A percentile compares a stretch with the other conserved stretches of the same genome.
Conservation (phyloP, 2,329 filamentous ascomycete genomes). For the Bisporella sp. region DNA sequence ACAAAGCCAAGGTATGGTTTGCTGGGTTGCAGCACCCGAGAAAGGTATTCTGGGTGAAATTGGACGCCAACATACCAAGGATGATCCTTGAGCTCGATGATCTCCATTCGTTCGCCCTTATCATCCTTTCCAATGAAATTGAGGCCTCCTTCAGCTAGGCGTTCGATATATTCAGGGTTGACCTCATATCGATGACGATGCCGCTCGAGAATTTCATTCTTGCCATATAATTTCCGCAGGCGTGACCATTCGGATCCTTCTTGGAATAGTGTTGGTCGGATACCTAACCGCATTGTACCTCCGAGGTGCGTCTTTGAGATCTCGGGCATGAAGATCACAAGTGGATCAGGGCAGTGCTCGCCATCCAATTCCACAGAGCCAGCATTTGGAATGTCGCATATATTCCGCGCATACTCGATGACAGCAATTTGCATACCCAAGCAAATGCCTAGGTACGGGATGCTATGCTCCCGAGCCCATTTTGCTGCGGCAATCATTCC, state of each 20-base stretch:
- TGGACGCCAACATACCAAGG: conserved; percentile 82
- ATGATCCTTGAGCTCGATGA: conserved; percentile 75
- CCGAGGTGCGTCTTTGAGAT: conserved; percentile 69
- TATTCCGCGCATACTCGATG: conserved; percentile 76
- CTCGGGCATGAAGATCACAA: conserved; percentile 92
- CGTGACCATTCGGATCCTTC: conserved; percentile 52
- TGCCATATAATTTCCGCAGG: conserved; percentile 68
- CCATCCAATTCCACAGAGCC: conserved; percentile 24
- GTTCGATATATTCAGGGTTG: conserved; percentile 69
- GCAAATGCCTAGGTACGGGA: conserved; percentile 84
- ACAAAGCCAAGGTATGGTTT: conserved; percentile 80
- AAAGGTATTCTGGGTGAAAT: conserved; percentile 83
- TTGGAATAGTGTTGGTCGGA: conserved; percentile 70
- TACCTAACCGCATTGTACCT: conserved; percentile 73
- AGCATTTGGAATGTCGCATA: conserved; percentile 53
- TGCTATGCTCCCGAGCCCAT: conserved; percentile 76
- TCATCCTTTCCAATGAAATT: conserved; percentile 75
- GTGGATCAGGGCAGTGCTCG: conserved; percentile 24
- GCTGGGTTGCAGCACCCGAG: conserved; percentile 65
- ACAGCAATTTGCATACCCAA: conserved; percentile 72
- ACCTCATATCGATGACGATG: conserved; percentile 90
- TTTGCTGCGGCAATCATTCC: conserved; percentile 87
- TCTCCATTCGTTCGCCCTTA: conserved; percentile 72
- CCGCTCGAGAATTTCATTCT: conserved; percentile 56
- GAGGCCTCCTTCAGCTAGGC: conserved; percentile 62